Percentiles rank a stretch among this genome's conserved stretches.
Conservation (phyloP, 305 asterid species). For the Andrographis paniculata region DNA sequence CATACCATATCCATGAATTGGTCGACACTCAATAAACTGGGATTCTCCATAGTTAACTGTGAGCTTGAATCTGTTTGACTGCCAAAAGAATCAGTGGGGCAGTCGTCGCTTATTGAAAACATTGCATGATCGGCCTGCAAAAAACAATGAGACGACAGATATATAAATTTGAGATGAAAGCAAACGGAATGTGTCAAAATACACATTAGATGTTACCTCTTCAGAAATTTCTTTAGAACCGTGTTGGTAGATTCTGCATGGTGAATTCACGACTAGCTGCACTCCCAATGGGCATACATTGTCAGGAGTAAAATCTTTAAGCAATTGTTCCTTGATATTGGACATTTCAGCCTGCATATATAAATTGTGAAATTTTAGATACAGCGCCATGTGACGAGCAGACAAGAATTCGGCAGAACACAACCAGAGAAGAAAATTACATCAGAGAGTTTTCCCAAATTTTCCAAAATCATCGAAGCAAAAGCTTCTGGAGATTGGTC, state of each 20-base stretch:
- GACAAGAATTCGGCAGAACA: constrained; percentile 2
- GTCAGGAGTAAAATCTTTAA: constrained; percentile 63
- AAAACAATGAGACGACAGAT: constrained; percentile 15
- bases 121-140: constrained; percentile 36
- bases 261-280: constrained; percentile 34
- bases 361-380: constrained; percentile 17
- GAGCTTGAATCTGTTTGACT: constrained; percentile 42
- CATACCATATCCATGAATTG: constrained; percentile 85
- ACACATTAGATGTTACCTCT: constrained; percentile 28
- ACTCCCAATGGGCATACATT: constrained; percentile 58
- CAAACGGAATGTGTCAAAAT: constrained; percentile 15
- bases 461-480: constrained; percentile 46
- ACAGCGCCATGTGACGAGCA: constrained; percentile 6
- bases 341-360: constrained; percentile 43
- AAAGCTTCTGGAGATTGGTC: constrained; percentile 56
- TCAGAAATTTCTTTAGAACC: constrained; percentile 39
- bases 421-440: constrained; percentile 23
- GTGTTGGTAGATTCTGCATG: constrained; percentile 30
- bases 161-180: constrained; percentile 15
- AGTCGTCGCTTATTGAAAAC: constrained; percentile 43
- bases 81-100: constrained; percentile 41
- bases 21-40: constrained; percentile 64
- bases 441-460: constrained; percentile 38
- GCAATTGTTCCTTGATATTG: constrained; percentile 45
- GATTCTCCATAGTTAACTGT: constrained; percentile 46